These are phyloP conservation scores for Gyrodon lividus DNA, from an alignment of 768 basidiomycete genomes.

Conservation along the genomic window DNA sequence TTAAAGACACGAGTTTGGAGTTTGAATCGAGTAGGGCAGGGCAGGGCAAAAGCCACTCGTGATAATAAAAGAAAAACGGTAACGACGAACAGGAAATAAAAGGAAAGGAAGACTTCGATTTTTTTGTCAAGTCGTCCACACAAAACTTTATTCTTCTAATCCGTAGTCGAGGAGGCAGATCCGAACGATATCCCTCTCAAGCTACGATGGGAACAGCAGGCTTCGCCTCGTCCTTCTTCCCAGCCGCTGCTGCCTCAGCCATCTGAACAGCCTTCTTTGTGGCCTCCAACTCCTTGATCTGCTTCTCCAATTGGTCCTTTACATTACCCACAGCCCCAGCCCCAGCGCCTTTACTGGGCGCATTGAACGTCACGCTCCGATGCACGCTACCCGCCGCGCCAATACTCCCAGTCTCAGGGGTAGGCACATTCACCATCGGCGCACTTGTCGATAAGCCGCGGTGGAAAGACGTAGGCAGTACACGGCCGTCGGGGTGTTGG, in stretches of 20 bases:
- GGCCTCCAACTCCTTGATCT: slow-evolving; percentile 67
- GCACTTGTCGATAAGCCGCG: slow-evolving; percentile 64
- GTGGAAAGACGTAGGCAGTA: slow-evolving; percentile 77
- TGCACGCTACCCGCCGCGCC: slow-evolving; percentile 54
- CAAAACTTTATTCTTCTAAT: too few relatives aligned
- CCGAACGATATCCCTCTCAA: slow-evolving; percentile 8
- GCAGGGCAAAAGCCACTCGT: too few relatives aligned
- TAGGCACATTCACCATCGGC: slow-evolving; percentile 59
- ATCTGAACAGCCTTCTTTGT: slow-evolving; percentile 67
- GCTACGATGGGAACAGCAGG: slow-evolving; percentile 44
- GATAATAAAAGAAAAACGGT: too few relatives aligned
- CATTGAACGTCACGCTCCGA: slow-evolving; percentile 70
- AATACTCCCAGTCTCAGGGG: slow-evolving; percentile 67
- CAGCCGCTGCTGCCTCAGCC: slow-evolving; percentile 57
- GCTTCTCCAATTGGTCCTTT: slow-evolving; percentile 48
- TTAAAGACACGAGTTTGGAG: too few relatives aligned
- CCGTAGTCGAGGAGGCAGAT: not conserved
- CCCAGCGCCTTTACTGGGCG: slow-evolving; percentile 25
- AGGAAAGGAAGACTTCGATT: too few relatives aligned
- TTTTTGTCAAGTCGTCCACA: too few relatives aligned
- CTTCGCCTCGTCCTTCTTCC: slow-evolving; percentile 57
- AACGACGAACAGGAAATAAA: too few relatives aligned
- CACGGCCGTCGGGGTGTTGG: slow-evolving; percentile 86
- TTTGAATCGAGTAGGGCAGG: too few relatives aligned
- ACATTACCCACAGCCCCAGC: slow-evolving; percentile 28